Evolutionary conservation across 108 stramenopile genomes (phyloP).

Genomic region (Chaetoceros tenuissimus): DNA sequence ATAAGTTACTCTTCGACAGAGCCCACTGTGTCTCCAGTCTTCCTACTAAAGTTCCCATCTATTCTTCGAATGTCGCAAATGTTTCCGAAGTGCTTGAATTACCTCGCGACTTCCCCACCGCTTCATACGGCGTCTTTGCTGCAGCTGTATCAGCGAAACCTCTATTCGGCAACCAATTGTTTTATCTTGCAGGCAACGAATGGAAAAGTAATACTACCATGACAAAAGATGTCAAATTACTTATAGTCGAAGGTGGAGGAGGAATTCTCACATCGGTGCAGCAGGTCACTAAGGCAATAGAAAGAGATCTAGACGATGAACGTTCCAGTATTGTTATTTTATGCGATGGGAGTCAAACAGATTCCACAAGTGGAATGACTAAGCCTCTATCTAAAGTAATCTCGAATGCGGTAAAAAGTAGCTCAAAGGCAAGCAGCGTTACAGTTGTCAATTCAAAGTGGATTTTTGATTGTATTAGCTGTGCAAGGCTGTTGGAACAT

Average conservation of each 20-base stretch:
- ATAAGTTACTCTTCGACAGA: conserved; percentile 4
- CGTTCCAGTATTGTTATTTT: conserved; percentile 46
- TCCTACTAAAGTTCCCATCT: background rate
- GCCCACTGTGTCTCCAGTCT: background rate
- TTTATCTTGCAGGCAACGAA: background rate
- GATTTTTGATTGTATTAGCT: conserved; percentile 70
- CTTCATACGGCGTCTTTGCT: background rate
- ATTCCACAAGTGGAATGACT: conserved; percentile 30
- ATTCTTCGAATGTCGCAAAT: background rate
- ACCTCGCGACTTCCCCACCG: background rate
- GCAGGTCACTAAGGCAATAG: conserved; percentile 21
- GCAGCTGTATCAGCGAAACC: background rate
- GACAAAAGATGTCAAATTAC: conserved; percentile 31
- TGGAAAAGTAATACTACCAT: background rate
- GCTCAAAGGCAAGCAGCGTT: conserved; percentile 9
- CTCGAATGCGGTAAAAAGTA: background rate
- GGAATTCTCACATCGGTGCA: conserved; percentile 28
- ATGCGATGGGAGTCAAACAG: conserved; percentile 36
- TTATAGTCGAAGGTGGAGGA: conserved; percentile 58
- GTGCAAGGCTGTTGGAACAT: conserved; percentile 31
- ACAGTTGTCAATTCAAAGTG: conserved; percentile 50
- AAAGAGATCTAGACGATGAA: background rate
- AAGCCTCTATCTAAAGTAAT: conserved; percentile 19
- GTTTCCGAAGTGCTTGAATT: background rate
- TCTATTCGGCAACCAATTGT: background rate